These are phyloP conservation scores for Calonectria fujianensis DNA, from an alignment of 2,329 filamentous ascomycete species.

Conservation along the genomic window DNA sequence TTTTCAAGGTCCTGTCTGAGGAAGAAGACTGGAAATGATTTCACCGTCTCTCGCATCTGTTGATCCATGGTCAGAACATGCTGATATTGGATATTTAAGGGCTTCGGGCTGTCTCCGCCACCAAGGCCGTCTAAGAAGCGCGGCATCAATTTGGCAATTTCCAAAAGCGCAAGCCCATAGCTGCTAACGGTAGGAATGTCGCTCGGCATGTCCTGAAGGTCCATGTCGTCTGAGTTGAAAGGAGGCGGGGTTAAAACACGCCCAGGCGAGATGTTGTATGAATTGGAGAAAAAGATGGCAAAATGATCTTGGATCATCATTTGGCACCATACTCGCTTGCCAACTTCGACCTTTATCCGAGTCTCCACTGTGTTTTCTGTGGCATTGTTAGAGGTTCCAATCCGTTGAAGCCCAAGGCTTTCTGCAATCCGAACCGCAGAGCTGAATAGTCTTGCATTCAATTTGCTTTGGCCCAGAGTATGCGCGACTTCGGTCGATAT, in stretches of 20 bases:
- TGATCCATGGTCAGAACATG: conserved; percentile 13
- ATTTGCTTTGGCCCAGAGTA: conserved; percentile 17
- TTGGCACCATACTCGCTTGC: conserved; percentile 23
- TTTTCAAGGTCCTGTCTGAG: background rate
- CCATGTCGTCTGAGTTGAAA: conserved; percentile 8
- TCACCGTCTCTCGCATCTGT: conserved; percentile 18
- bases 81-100: background rate
- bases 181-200: conserved; percentile 26
- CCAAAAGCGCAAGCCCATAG: background rate
- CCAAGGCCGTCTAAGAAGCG: background rate
- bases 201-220: background rate
- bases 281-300: conserved; percentile 26
- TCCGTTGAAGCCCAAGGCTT: conserved; percentile 24
- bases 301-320: conserved; percentile 35
- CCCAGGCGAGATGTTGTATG: conserved; percentile 17
- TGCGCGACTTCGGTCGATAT: conserved; percentile 31
- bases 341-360: conserved; percentile 4
- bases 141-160: conserved; percentile 29
- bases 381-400: background rate
- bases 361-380: background rate
- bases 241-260: background rate
- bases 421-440: conserved; percentile 10
- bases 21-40: background rate
- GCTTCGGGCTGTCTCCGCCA: background rate
- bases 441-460: conserved; percentile 21